A percentile compares a stretch with the other conserved stretches of the same genome.
These are phyloP conservation scores for Posidonia oceanica DNA, from an alignment of 116 monocot genomes.

Conservation along the genomic window DNA sequence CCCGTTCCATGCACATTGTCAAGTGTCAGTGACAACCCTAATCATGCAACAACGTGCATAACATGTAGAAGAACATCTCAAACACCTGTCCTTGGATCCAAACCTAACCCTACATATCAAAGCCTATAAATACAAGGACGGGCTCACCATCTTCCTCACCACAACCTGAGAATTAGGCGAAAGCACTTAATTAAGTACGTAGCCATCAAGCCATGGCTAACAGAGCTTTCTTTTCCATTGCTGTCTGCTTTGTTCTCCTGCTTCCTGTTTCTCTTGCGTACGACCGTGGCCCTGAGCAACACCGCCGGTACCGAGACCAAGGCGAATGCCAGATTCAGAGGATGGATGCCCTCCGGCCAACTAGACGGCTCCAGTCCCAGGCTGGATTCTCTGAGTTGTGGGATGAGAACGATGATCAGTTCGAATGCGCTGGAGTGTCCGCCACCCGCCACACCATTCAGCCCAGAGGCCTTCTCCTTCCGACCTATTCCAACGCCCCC, in stretches of 20 bases:
- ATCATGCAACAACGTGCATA: neutral
- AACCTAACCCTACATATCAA: neutral
- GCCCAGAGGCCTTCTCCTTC: slow-evolving; percentile 28
- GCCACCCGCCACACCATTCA: slow-evolving; percentile 20
- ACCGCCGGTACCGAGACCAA: neutral
- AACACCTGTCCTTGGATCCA: neutral
- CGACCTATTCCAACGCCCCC: slow-evolving; percentile 22
- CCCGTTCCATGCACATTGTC: neutral
- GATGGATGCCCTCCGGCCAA: slow-evolving; percentile 14
- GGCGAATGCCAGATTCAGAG: slow-evolving; percentile 20
- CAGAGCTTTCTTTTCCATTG: neutral
- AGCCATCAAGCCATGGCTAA: slow-evolving; percentile 4
- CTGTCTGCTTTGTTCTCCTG: neutral
- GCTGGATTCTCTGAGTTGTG: slow-evolving; percentile 29
- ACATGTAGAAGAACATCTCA: neutral
- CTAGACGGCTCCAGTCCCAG: slow-evolving; percentile 15
- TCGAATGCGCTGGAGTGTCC: slow-evolving; percentile 25
- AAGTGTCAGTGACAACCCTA: neutral
- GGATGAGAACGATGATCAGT: slow-evolving; percentile 20
- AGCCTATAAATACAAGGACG: neutral
- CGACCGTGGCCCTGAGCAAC: neutral
- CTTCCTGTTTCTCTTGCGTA: neutral
- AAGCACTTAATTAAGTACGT: neutral
- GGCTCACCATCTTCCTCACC: neutral
- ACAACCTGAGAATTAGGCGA: no score